Percentiles rank a stretch among this genome's conserved stretches.
phyloP scores from a whole-genome alignment of 768 basidiomycete species.

The Boletus sp. region DNA sequence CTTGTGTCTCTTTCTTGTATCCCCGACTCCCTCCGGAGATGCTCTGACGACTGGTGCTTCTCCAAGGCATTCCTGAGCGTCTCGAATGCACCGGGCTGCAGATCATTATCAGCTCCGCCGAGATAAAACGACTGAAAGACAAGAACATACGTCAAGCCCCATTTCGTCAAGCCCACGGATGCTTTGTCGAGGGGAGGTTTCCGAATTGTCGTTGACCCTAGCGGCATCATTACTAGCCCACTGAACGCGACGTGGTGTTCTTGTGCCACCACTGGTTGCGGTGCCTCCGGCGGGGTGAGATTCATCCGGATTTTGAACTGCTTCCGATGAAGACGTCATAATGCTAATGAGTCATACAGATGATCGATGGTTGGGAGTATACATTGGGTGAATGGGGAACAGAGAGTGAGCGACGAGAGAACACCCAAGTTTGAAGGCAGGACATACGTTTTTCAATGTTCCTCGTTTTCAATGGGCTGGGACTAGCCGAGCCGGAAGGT shows the following conservation, averaged over 20 bases:
- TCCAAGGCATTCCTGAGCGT: slow-evolving; percentile 52
- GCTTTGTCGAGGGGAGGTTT: slow-evolving; percentile 8
- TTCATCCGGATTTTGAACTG: slow-evolving; percentile 4
- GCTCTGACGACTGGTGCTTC: slow-evolving; percentile 39
- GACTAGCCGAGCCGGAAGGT: neutral
- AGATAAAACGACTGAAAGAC: neutral
- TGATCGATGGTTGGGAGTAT: slow-evolving; percentile 4
- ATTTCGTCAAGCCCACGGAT: slow-evolving; percentile 53
- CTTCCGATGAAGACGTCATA: slow-evolving; percentile 16
- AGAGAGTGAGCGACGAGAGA: neutral
- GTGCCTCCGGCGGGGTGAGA: slow-evolving; percentile 19
- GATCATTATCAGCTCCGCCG: neutral
- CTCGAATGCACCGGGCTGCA: slow-evolving; percentile 48
- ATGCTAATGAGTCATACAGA: slow-evolving; percentile 9
- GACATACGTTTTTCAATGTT: slow-evolving; percentile 7
- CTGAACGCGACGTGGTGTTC: slow-evolving; percentile 53
- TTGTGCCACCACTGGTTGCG: slow-evolving; percentile 30
- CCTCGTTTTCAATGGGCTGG: neutral
- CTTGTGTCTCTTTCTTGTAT: neutral
- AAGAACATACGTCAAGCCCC: slow-evolving; percentile 47
- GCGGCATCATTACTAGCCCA: slow-evolving; percentile 40
- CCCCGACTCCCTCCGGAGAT: neutral
- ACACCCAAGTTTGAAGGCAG: no score
- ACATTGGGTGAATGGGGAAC: neutral
- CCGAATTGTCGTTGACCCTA: neutral